Conservation (phyloP, 257 asterid genomes). For the Capsicum baccatum region DNA sequence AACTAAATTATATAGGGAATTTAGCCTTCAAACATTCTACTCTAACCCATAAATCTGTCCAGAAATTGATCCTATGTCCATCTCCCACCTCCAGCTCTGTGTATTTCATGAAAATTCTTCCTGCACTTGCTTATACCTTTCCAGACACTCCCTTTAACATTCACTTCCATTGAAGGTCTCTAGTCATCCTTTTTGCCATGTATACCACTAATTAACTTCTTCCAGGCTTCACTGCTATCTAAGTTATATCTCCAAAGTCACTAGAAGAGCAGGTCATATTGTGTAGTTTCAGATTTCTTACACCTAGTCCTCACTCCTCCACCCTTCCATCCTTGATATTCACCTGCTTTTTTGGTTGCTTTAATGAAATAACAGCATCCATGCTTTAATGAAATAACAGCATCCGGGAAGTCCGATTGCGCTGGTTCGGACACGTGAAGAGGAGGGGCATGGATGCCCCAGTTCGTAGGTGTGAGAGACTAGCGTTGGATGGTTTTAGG, state of each 20-base stretch:
- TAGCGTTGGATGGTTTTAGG: too few species aligned
- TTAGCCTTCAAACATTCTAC: not conserved
- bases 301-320: constrained; percentile 22
- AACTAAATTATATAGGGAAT: not conserved
- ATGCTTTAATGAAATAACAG: too few species aligned
- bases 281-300: not conserved
- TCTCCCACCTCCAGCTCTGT: not conserved
- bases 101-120: not conserved
- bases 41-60: constrained; percentile 11
- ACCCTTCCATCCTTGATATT: not conserved
- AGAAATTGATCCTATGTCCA: constrained; percentile 23
- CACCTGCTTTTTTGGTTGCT: not conserved
- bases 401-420: too few species aligned
- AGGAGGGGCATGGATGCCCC: too few species aligned
- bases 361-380: not conserved
- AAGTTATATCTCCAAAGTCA: constrained; percentile 10
- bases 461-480: too few species aligned
- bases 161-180: not conserved
- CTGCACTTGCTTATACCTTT: not conserved
- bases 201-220: constrained; percentile 2
- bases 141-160: not conserved
- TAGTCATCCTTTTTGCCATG: constrained; percentile 3
- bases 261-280: not conserved
- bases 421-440: too few species aligned
- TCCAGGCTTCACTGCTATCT: not conserved